Evolutionary conservation across 176 grass and related monocot genomes (phyloP).

Genomic region (Oryza nivara): DNA sequence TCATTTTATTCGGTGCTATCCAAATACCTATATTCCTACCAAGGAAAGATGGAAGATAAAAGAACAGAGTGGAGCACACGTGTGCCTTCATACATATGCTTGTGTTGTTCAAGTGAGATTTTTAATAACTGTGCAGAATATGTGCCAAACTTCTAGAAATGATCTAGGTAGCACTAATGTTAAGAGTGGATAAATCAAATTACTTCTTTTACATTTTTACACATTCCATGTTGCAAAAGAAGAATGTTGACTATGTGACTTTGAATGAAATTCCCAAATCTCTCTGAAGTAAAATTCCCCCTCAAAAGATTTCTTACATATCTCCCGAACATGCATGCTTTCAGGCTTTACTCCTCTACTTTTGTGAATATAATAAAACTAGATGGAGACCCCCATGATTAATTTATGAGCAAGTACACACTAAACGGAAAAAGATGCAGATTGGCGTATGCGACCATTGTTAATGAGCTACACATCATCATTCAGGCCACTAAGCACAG

Average conservation of each 20-base stretch:
- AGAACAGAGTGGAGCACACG: conserved; percentile 31
- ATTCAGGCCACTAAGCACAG: conserved; percentile 33
- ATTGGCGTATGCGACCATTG: conserved; percentile 37
- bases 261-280: conserved; percentile 19
- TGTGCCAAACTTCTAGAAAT: conserved; percentile 25
- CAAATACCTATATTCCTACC: neutral
- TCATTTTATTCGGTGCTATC: conserved; percentile 40
- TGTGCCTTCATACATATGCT: conserved; percentile 20
- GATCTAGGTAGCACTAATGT: conserved; percentile 11
- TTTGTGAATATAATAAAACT: conserved; percentile 27
- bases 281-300: conserved; percentile 2
- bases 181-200: conserved; percentile 33
- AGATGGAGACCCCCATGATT: neutral
- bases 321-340: conserved; percentile 10
- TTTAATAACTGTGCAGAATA: conserved; percentile 38
- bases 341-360: conserved; percentile 36
- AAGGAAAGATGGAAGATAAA: neutral
- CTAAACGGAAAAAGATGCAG: conserved; percentile 32
- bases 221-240: neutral
- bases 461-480: conserved; percentile 37
- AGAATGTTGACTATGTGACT: conserved; percentile 44
- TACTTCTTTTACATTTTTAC: neutral
- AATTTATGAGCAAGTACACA: conserved; percentile 28
- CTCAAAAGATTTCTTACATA: conserved; percentile 17
- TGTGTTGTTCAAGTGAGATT: conserved; percentile 11